These are phyloP conservation scores for Alternaria sp. DNA, from an alignment of 2,329 filamentous ascomycete genomes.

Conservation along the genomic window DNA sequence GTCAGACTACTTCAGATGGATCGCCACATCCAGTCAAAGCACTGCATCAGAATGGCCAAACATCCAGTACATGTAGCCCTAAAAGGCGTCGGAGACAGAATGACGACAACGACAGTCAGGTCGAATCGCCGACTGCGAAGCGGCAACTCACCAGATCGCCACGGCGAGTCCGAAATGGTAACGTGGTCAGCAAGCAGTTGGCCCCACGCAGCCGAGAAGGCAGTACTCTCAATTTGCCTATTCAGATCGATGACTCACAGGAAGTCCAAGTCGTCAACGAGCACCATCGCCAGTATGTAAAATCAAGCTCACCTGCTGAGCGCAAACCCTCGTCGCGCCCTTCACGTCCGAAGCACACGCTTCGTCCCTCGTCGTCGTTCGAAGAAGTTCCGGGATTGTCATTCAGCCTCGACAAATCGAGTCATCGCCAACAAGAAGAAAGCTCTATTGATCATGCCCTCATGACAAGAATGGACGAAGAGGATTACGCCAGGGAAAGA, in stretches of 20 bases:
- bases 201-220: conserved; percentile 18
- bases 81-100: conserved; percentile 16
- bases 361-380: conserved; percentile 10
- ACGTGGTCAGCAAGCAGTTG: neutral
- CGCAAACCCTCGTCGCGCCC: neutral
- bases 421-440: neutral
- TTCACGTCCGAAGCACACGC: neutral
- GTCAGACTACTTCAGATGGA: neutral
- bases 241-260: conserved; percentile 42
- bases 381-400: conserved; percentile 12
- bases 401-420: neutral
- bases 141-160: neutral
- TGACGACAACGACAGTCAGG: neutral
- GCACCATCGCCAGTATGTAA: neutral
- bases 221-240: conserved; percentile 29
- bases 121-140: conserved; percentile 7
- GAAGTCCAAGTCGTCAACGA: conserved; percentile 14
- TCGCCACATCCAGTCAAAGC: neutral
- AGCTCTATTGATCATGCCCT: neutral
- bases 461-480: neutral
- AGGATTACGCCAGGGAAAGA: conserved; percentile 1
- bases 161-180: neutral
- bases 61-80: conserved; percentile 7
- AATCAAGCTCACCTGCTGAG: neutral
- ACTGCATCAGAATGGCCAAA: neutral